A percentile compares a stretch with the other conserved stretches of the same genome.
phyloP scores from a whole-genome alignment of 192 early-diverging fungal species.

The Linnemannia exigua region DNA sequence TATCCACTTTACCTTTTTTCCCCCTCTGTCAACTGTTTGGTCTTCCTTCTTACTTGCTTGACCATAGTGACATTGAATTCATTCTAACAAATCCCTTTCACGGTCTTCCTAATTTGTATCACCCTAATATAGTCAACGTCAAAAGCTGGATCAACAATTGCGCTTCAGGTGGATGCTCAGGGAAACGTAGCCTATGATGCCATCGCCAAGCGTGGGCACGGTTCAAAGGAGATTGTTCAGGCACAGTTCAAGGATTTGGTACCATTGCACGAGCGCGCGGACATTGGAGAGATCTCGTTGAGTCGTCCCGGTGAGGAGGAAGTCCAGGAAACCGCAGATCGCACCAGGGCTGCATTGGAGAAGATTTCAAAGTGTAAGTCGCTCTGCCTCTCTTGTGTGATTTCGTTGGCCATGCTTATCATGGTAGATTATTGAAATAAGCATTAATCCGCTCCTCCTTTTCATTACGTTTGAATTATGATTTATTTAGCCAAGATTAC shows the following conservation, averaged over 20 bases:
- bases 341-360: constrained; percentile 91
- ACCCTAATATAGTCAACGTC: constrained; percentile 13
- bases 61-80: neutral
- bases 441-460: neutral
- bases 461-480: neutral
- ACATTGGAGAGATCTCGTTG: constrained; percentile 78
- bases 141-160: constrained; percentile 74
- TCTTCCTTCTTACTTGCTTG: neutral
- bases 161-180: constrained; percentile 90
- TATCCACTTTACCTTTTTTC: neutral
- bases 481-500: constrained; percentile 70
- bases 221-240: constrained; percentile 81
- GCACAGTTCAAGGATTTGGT: constrained; percentile 87
- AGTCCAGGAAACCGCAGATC: constrained; percentile 86
- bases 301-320: constrained; percentile 85
- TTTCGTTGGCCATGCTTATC: neutral
- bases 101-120: neutral
- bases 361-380: constrained; percentile 80
- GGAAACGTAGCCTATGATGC: constrained; percentile 94
- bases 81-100: neutral
- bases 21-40: too few species aligned
- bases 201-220: constrained; percentile 84
- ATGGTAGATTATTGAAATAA: neutral
- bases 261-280: constrained; percentile 76
- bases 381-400: constrained; percentile 5